Percentiles rank a stretch among this genome's conserved stretches.
Evolutionary conservation across 129 eudicot genomes (phyloP).

Genomic region (Centrapalus pauciflorus): DNA sequence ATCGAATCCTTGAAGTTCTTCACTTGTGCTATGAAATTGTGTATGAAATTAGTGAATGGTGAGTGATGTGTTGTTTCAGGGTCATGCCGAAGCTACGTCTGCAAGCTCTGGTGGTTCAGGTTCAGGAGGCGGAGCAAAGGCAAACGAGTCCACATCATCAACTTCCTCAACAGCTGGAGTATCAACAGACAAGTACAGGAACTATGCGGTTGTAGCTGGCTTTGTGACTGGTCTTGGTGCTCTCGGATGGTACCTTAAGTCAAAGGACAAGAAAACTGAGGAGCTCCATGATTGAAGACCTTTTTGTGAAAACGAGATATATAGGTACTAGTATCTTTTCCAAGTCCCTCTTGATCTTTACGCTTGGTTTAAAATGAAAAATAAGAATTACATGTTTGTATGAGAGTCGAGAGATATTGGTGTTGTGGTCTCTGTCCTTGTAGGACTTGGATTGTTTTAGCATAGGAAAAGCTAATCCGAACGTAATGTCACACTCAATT

Average conservation of each 20-base stretch:
- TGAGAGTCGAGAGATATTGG: constrained; percentile 1
- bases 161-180: constrained; percentile 43
- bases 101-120: constrained; percentile 44
- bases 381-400: constrained; percentile 11
- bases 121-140: constrained; percentile 40
- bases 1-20: background rate
- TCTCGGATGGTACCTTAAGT: constrained; percentile 58
- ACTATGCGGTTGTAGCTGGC: constrained; percentile 77
- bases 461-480: background rate
- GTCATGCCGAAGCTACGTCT: constrained; percentile 57
- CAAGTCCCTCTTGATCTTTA: background rate
- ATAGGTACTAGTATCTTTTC: background rate
- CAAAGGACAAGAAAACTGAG: constrained; percentile 49
- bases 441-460: background rate
- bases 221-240: constrained; percentile 42
- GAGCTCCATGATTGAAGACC: constrained; percentile 53
- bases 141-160: constrained; percentile 38
- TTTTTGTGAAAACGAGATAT: background rate
- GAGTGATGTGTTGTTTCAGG: constrained; percentile 36
- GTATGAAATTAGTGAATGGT: background rate
- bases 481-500: background rate
- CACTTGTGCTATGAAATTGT: background rate
- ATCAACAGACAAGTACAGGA: constrained; percentile 55
- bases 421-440: background rate
- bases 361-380: constrained; percentile 1